Percentiles rank a stretch among this genome's conserved stretches.
These are phyloP conservation scores for Hondaea fermentalgiana DNA, from an alignment of 108 stramenopile genomes.

Conservation along the genomic window DNA sequence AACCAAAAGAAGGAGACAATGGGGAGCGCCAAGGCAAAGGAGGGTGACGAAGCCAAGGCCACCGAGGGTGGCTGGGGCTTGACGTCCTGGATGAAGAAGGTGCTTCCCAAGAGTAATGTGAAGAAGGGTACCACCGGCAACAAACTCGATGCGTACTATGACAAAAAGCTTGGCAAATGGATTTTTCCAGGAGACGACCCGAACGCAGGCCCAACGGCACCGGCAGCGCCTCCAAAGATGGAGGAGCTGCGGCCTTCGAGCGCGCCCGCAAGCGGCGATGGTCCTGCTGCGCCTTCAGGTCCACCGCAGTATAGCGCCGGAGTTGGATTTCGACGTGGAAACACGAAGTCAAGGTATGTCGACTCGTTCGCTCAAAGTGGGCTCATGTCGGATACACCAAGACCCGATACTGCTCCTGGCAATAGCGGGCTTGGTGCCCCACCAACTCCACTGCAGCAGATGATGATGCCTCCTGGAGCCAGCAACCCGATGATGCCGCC, in stretches of 20 bases:
- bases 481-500: background rate
- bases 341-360: background rate
- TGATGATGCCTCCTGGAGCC: background rate
- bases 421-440: background rate
- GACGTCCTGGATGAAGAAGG: background rate
- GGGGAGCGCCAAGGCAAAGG: background rate
- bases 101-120: background rate
- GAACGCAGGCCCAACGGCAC: background rate
- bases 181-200: background rate
- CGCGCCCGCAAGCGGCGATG: background rate
- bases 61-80: background rate
- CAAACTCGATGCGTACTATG: conserved; percentile 3
- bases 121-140: background rate
- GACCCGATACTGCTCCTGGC: background rate
- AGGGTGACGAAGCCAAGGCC: background rate
- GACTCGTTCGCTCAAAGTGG: background rate
- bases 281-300: background rate
- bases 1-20: background rate
- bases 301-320: background rate
- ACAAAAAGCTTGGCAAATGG: background rate
- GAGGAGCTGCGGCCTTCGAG: background rate
- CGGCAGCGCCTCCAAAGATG: conserved; percentile 1
- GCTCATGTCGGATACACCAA: background rate
- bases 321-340: background rate
- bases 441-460: background rate